Conservation (phyloP, 495 filamentous ascomycete genomes). For the Xylaria cubensis region DNA sequence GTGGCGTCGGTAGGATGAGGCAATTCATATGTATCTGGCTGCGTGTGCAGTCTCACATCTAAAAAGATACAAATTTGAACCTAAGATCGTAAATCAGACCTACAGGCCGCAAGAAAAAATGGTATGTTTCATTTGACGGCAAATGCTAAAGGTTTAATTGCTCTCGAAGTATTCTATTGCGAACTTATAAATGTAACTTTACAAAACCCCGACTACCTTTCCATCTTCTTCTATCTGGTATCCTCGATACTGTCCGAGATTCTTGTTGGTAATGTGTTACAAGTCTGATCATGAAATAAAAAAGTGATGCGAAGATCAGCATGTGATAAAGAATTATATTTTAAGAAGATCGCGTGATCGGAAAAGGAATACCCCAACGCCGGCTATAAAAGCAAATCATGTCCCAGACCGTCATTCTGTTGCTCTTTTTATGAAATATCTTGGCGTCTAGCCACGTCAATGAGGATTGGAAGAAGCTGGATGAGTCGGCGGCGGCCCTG, state of each 20-base stretch:
- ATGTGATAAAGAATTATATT: neutral
- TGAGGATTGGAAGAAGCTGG: neutral
- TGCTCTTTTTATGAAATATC: neutral
- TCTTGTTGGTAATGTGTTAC: neutral
- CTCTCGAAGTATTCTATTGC: neutral
- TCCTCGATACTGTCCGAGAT: neutral
- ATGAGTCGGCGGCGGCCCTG: conserved; percentile 13
- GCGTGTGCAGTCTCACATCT: no score
- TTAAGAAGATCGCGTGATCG: neutral
- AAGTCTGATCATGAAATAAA: neutral
- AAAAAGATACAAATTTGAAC: neutral
- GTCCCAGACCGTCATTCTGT: neutral
- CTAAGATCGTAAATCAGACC: neutral
- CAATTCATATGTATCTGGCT: no score
- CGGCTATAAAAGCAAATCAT: conserved; percentile 20
- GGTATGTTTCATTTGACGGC: neutral
- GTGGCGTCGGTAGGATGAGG: no score
- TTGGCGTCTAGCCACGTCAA: neutral
- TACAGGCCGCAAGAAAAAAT: neutral
- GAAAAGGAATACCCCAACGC: conserved; percentile 19
- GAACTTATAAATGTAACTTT: neutral
- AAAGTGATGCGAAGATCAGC: neutral
- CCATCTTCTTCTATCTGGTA: neutral
- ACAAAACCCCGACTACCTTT: neutral
- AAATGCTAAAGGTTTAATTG: neutral